A percentile compares a stretch with the other conserved stretches of the same genome.
phyloP scores from a whole-genome alignment of 1,284 basidiomycete genomes.

The Kwoniella shivajii region DNA sequence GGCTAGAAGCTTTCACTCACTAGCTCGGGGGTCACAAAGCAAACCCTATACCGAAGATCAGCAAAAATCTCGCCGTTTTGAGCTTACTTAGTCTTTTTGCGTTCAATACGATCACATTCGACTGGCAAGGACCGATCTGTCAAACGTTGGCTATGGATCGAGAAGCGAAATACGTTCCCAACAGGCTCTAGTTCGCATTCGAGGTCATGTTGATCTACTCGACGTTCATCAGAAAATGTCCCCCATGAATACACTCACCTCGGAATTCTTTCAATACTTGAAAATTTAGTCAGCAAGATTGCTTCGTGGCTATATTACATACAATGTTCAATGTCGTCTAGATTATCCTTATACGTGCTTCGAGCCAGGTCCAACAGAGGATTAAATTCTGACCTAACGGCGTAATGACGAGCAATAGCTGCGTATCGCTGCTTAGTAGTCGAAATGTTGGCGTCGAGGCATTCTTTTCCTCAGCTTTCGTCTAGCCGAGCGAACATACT shows the following conservation, averaged over 20 bases:
- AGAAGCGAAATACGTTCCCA: slow-evolving; percentile 11
- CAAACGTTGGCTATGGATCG: background rate
- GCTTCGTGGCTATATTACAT: background rate
- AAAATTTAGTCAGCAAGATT: background rate
- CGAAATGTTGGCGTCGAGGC: background rate
- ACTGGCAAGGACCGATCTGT: slow-evolving; percentile 2
- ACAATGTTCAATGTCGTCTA: slow-evolving; percentile 66
- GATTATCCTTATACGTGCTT: slow-evolving; percentile 87
- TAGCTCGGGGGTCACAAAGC: slow-evolving; percentile 77
- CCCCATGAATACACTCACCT: slow-evolving; percentile 1
- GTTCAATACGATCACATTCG: slow-evolving; percentile 12
- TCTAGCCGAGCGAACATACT: background rate
- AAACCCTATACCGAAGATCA: slow-evolving; percentile 14
- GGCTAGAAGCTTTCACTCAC: slow-evolving; percentile 55
- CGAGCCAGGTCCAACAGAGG: slow-evolving; percentile 86
- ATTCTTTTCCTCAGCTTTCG: slow-evolving; percentile 7
- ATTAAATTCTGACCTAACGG: slow-evolving; percentile 77
- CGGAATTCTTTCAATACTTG: slow-evolving; percentile 8
- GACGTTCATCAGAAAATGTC: background rate
- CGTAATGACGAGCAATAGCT: slow-evolving; percentile 64
- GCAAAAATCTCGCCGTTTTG: background rate
- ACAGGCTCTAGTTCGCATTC: background rate
- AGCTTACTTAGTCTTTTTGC: slow-evolving; percentile 10
- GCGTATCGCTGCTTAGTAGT: background rate
- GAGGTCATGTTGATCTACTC: background rate